Evolutionary conservation across 805 yeast genomes (phyloP).

Genomic region (Candida coleopterorum): DNA sequence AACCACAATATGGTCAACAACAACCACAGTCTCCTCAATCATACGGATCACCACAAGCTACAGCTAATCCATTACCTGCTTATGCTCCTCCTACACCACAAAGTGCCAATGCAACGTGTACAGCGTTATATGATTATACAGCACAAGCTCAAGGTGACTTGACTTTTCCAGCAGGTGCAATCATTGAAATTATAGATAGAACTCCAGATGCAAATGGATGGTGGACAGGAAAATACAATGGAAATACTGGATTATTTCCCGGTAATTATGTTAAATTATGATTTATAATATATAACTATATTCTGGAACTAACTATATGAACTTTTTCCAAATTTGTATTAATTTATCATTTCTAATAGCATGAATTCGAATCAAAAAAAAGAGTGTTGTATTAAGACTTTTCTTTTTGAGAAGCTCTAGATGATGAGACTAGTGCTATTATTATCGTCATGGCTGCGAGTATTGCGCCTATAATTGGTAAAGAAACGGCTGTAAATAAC

Average conservation of each 20-base stretch:
- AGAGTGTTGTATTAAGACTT: too few relatives aligned
- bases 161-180: constrained; percentile 81
- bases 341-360: too few relatives aligned
- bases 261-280: constrained; percentile 85
- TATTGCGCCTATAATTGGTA: too few relatives aligned
- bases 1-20: constrained; percentile 9
- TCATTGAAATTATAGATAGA: constrained; percentile 76
- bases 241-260: constrained; percentile 88
- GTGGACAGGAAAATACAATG: constrained; percentile 94
- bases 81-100: constrained; percentile 28
- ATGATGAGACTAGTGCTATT: too few relatives aligned
- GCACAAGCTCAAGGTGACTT: constrained; percentile 95
- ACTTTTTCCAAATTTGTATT: too few relatives aligned
- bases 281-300: not conserved
- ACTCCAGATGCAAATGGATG: constrained; percentile 87
- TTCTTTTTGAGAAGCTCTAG: too few relatives aligned
- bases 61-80: constrained; percentile 19
- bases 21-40: constrained; percentile 4
- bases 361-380: too few relatives aligned
- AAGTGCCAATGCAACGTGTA: constrained; percentile 56
- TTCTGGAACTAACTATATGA: too few relatives aligned
- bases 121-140: constrained; percentile 85
- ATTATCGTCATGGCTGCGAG: too few relatives aligned
- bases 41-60: constrained; percentile 15
- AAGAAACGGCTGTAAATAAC: too few relatives aligned